These are phyloP conservation scores for Naganishia randhawae DNA, from an alignment of 768 basidiomycete species.

Conservation along the genomic window DNA sequence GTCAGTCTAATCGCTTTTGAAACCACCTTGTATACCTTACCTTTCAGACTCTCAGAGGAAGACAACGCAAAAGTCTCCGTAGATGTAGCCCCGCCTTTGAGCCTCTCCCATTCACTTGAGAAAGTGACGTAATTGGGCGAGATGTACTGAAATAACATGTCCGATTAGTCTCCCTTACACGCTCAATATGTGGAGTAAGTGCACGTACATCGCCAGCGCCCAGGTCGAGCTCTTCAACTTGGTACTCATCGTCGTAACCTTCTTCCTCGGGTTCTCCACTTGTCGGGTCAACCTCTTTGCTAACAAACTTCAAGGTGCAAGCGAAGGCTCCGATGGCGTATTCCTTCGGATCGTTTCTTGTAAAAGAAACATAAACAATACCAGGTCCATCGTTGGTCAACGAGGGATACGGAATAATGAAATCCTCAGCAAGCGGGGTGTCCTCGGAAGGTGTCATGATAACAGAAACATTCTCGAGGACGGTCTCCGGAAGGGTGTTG, in stretches of 20 bases:
- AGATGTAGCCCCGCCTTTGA: conserved; percentile 69
- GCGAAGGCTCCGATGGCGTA: conserved; percentile 81
- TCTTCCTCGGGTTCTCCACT: conserved; percentile 95
- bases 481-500: conserved; percentile 92
- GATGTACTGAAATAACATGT: conserved; percentile 60
- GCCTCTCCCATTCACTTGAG: conserved; percentile 88
- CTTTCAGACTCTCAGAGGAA: conserved; percentile 88
- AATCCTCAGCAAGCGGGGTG: conserved; percentile 78
- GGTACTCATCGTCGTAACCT: conserved; percentile 99
- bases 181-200: not conserved
- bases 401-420: conserved; percentile 78
- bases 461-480: conserved; percentile 88
- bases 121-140: conserved; percentile 91
- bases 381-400: conserved; percentile 73
- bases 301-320: conserved; percentile 87
- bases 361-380: conserved; percentile 88
- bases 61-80: conserved; percentile 92
- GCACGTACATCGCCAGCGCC: conserved; percentile 68
- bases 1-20: not conserved
- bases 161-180: not conserved
- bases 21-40: conserved; percentile 54
- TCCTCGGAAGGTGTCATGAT: conserved; percentile 81
- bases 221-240: conserved; percentile 90
- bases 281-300: conserved; percentile 93
- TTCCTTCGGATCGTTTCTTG: conserved; percentile 69